Evolutionary conservation across 805 yeast genomes (phyloP).

Genomic region (Suhomyces kilbournensis): DNA sequence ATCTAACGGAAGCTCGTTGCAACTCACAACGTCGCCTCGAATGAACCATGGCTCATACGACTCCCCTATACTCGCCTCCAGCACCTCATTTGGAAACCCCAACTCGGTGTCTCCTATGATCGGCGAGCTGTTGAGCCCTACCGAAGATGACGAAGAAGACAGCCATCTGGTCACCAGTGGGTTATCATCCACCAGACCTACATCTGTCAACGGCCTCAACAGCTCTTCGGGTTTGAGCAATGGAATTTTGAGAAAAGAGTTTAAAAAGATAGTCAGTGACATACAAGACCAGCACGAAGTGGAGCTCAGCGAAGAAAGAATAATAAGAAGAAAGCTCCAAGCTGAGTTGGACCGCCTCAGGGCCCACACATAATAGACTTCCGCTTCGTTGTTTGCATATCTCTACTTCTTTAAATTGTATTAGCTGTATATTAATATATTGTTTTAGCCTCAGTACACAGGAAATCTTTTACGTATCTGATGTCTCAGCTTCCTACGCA

Average conservation of each 20-base stretch:
- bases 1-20: neutral
- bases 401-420: neutral
- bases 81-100: constrained; percentile 4
- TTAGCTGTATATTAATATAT: neutral
- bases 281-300: constrained; percentile 60
- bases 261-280: constrained; percentile 60
- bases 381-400: neutral
- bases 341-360: constrained; percentile 10
- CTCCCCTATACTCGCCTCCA: constrained; percentile 6
- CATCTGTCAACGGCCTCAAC: constrained; percentile 7
- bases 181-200: constrained; percentile 14
- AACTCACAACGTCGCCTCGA: constrained; percentile 5
- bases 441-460: neutral
- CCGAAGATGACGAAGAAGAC: constrained; percentile 20
- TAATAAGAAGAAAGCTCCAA: constrained; percentile 41
- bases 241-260: constrained; percentile 63
- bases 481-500: too few species aligned
- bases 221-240: constrained; percentile 40
- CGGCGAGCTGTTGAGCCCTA: constrained; percentile 9
- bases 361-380: constrained; percentile 1
- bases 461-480: too few species aligned
- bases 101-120: constrained; percentile 10
- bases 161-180: constrained; percentile 11
- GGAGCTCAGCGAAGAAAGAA: constrained; percentile 55
- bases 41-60: constrained; percentile 4